These are phyloP conservation scores for Vigna radiata DNA, from an alignment of 306 rosid genomes.

Conservation along the genomic window DNA sequence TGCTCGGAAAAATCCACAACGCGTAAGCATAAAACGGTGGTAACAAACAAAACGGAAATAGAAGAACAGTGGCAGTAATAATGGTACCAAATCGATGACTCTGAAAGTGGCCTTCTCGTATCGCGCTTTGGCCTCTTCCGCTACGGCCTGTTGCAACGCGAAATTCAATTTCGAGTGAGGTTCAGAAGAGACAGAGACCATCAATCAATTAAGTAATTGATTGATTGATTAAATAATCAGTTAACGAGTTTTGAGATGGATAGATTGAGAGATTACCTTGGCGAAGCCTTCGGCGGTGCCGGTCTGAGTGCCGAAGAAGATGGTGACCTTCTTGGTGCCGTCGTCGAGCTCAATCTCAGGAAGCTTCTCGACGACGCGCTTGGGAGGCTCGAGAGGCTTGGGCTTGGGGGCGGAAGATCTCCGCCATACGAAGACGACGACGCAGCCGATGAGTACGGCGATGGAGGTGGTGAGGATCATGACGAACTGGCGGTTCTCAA, in stretches of 20 bases:
- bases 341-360: slow-evolving; percentile 71
- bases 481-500: slow-evolving; percentile 72
- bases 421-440: slow-evolving; percentile 79
- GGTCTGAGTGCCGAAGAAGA: slow-evolving; percentile 98
- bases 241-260: not conserved
- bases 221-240: too few relatives aligned
- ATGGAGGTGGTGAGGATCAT: slow-evolving; percentile 82
- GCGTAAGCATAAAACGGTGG: slow-evolving; percentile 35
- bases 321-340: slow-evolving; percentile 80
- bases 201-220: too few relatives aligned
- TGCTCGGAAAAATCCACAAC: slow-evolving; percentile 38
- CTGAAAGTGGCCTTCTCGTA: slow-evolving; percentile 79
- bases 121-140: slow-evolving; percentile 88
- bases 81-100: slow-evolving; percentile 86
- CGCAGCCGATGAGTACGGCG: slow-evolving; percentile 87
- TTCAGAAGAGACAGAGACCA: not conserved
- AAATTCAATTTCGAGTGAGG: not conserved
- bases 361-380: slow-evolving; percentile 51
- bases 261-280: slow-evolving; percentile 50
- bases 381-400: slow-evolving; percentile 53
- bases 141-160: slow-evolving; percentile 64
- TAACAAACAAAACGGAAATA: not conserved
- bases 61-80: not conserved
- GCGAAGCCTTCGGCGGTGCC: slow-evolving; percentile 99
- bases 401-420: slow-evolving; percentile 62